Evolutionary conservation across 306 rosid species (phyloP), one percentile per base, ranked within the genome.

Genomic region (Cajanus cajan): DNA sequence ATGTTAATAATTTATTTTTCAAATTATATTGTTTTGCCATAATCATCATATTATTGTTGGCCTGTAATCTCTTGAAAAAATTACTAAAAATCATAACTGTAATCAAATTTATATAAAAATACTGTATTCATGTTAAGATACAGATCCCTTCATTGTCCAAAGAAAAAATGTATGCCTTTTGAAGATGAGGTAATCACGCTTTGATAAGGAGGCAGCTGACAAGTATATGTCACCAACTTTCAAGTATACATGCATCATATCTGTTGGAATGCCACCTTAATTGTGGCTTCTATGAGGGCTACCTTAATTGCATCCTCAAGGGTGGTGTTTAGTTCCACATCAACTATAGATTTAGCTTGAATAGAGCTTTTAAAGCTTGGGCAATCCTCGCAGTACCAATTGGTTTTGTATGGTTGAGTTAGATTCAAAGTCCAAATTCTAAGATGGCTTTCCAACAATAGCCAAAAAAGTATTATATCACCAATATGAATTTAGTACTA

Each of bases 401-500:
- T 28, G 1, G 1, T 28, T 28, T 28, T 28, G 31, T 1, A 28
- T 28, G 31, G 31, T 28, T 28, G 31, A 28, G 31, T 28, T 28
- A 28, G 31, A 1, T 3, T 3, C 31, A 1, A 28, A 28, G 31
- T 1, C 31, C 31, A 28, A 28, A 28, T 28, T 28, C 31, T 28
- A 28, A 28, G 31, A 28, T 28, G 31, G 31, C 31, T 28, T 28
- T 28, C 31, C 31, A 28, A 28, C 3, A 28, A 28, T 28, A 50
- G 57, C 57, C 59, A 55, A 34, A 55, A 22, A 55, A 22, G 34
- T 21, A 55, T 55, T 11, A 22, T 61, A 18, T 41, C 11, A 52
- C 68, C 57, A 61, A 67, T 52, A 71, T 12, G 63, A 48, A 45
- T 63, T 70, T 70, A 36, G 47, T 50, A 82, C 34, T 33, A 28